Evolutionary conservation across 768 basidiomycete genomes (phyloP), one percentile per base, ranked within the genome.

Genomic region (Candolleomyces aberdarensis): DNA sequence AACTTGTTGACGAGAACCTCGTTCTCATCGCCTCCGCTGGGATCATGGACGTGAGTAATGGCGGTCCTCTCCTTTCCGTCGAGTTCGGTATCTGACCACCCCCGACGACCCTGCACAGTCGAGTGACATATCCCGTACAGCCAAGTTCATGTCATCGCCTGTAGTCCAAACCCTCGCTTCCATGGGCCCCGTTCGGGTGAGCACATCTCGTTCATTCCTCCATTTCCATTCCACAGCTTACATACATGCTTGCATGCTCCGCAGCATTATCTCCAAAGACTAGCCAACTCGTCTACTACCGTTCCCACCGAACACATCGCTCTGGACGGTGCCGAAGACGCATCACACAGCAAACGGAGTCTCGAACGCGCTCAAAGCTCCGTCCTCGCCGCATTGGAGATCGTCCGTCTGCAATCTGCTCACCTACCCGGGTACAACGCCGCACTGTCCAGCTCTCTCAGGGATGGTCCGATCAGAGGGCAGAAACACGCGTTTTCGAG

Each of bases 91-190:
- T 19, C 48, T 60, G 26, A 26, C 26, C 26, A 26, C 3, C 3
- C 26, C 26, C 26, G 56, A 32, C 19, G 15, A 17, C 53, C 26
- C 17, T 59, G 50, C 1, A 46, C 63, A 89, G 85, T 78, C 86
- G 0, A 69, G 68, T 36, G 90, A 91, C 69, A 79, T 92, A 62
- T 88, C 89, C 32, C 81, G 86, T 19, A 91, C 90, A 0, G 80
- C 85, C 11, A 90, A 87, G 70, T 85, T 91, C 70, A 89, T 92
- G 83, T 89, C 89, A 5, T 85, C 87, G 2, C 89, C 89, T 0
- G 65, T 91, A 14, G 80, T 91, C n/a, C 89, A 91, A 71, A 76
- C 80, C 13, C 65, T 89, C 11, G 81, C 88, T 0, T 81, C 88
- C 13, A 88, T 84, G 65, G 75, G 77, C 19, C 83, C 86, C 5